Evolutionary conservation across 768 basidiomycete species (phyloP).

Genomic region (Lactarius quietus): DNA sequence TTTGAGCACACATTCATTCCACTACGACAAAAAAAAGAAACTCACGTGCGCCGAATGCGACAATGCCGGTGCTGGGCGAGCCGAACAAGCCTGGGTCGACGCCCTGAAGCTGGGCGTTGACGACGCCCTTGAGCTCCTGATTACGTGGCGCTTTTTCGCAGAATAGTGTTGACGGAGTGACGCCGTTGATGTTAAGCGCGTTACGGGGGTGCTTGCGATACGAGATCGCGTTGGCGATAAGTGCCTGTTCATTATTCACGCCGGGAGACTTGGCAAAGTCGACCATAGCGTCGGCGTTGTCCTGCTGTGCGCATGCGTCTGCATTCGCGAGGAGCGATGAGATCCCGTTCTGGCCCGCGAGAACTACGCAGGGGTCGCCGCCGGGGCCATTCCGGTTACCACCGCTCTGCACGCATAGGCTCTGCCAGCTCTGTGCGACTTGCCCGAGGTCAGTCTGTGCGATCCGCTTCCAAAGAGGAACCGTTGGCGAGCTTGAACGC

Average conservation of each 20-base stretch:
- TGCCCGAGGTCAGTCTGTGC: slow-evolving; percentile 37
- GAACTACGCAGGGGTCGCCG: slow-evolving; percentile 40
- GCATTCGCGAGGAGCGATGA: slow-evolving; percentile 44
- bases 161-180: slow-evolving; percentile 47
- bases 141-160: slow-evolving; percentile 55
- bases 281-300: slow-evolving; percentile 48
- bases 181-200: slow-evolving; percentile 41
- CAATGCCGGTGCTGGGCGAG: slow-evolving; percentile 44
- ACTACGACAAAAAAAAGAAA: slow-evolving; percentile 3
- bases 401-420: slow-evolving; percentile 41
- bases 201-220: slow-evolving; percentile 45
- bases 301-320: slow-evolving; percentile 48
- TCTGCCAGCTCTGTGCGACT: slow-evolving; percentile 43
- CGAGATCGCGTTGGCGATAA: slow-evolving; percentile 42
- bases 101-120: slow-evolving; percentile 53
- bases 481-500: slow-evolving; percentile 8
- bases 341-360: slow-evolving; percentile 40
- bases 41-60: slow-evolving; percentile 46
- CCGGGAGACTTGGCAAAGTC: slow-evolving; percentile 45
- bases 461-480: slow-evolving; percentile 28
- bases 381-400: slow-evolving; percentile 34
- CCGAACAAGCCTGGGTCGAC: slow-evolving; percentile 54
- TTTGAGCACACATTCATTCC: too few relatives aligned
- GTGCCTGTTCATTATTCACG: slow-evolving; percentile 37
- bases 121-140: slow-evolving; percentile 45